These are phyloP conservation scores for Colletotrichum sp. DNA, from an alignment of 2,329 filamentous ascomycete genomes.

Conservation along the genomic window DNA sequence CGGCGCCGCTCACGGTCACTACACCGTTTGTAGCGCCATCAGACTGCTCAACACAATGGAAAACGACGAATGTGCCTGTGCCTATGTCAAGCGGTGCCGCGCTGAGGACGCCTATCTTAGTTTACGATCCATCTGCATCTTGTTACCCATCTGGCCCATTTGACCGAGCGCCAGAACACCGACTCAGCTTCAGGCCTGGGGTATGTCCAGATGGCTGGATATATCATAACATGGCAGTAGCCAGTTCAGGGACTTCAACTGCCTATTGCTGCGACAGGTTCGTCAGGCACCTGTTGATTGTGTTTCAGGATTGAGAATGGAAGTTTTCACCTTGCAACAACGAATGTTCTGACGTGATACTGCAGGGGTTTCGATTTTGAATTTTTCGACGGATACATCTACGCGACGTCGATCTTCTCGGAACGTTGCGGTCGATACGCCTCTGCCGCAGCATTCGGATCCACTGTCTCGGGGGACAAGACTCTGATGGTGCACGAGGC, in stretches of 20 bases:
- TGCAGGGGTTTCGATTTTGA: not conserved
- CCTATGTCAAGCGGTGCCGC: not conserved
- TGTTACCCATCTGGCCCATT: not conserved
- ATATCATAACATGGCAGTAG: not conserved
- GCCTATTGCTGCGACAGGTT: not conserved
- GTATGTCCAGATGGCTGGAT: not conserved
- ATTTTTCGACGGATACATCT: not conserved
- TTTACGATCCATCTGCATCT: not conserved
- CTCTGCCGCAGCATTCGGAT: not conserved
- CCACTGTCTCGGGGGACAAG: not conserved
- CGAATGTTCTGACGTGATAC: not conserved
- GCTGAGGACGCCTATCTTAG: not conserved
- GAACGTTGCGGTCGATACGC: not conserved
- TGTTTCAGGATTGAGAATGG: not conserved
- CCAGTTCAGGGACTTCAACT: not conserved
- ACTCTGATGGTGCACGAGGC: not conserved
- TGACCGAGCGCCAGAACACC: not conserved
- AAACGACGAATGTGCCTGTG: not conserved
- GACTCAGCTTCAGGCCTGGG: not conserved
- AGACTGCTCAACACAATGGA: not conserved
- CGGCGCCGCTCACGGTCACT: not conserved
- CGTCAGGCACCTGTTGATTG: not conserved
- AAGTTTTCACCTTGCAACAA: rapidly evolving
- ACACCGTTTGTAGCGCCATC: not conserved
- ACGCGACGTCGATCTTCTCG: not conserved